These are phyloP conservation scores for Phialophora verrucosa DNA, from an alignment of 2,329 filamentous ascomycete genomes.

Conservation along the genomic window DNA sequence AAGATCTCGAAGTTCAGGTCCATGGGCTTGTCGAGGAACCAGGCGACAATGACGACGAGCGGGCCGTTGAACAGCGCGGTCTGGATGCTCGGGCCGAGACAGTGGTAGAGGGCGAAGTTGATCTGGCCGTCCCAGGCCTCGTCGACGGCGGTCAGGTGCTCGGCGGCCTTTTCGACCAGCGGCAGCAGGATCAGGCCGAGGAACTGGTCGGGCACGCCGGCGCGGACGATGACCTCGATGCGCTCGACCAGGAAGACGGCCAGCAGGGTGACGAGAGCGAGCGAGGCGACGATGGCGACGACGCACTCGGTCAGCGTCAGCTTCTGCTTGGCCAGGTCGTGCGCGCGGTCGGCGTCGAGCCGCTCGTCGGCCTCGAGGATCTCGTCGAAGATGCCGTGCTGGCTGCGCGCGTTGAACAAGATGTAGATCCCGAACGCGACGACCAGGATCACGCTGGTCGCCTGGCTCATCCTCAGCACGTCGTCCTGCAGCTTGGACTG, in stretches of 20 bases:
- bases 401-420: constrained; percentile 74
- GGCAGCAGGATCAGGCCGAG: constrained; percentile 70
- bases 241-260: constrained; percentile 76
- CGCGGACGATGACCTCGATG: constrained; percentile 67
- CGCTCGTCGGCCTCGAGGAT: constrained; percentile 74
- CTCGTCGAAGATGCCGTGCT: constrained; percentile 77
- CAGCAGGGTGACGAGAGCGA: constrained; percentile 75
- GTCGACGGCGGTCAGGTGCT: constrained; percentile 82
- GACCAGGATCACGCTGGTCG: constrained; percentile 72
- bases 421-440: constrained; percentile 70
- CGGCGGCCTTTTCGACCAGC: constrained; percentile 82
- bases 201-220: constrained; percentile 63
- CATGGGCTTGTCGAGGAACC: constrained; percentile 73
- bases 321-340: constrained; percentile 67
- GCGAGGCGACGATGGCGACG: constrained; percentile 66
- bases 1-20: constrained; percentile 86
- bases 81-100: constrained; percentile 85
- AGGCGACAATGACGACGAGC: constrained; percentile 80
- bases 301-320: constrained; percentile 76
- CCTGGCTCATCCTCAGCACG: constrained; percentile 70
- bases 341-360: constrained; percentile 66
- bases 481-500: constrained; percentile 51
- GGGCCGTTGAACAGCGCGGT: constrained; percentile 88
- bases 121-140: constrained; percentile 79
- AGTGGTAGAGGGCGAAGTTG: constrained; percentile 84